Conservation (phyloP, 2,329 filamentous ascomycete species). For the Cytospora schulzeri region DNA sequence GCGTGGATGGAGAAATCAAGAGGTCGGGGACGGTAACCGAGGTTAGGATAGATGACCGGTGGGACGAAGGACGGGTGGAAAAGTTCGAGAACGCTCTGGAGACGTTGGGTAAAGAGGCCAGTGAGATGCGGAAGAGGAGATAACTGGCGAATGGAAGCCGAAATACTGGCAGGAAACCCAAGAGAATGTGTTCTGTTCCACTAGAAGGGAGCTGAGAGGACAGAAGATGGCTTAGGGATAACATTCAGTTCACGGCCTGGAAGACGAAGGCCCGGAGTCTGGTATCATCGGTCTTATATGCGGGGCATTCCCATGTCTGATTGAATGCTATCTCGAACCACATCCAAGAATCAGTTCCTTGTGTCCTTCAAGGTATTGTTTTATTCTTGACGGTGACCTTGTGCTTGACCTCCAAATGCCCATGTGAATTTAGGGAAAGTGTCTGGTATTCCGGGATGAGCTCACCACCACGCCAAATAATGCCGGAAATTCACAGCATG, state of each 20-base stretch:
- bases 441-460: too few species aligned
- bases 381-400: background rate
- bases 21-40: slow-evolving; percentile 50
- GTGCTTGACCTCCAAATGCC: too few species aligned
- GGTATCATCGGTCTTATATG: background rate
- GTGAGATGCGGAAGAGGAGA: slow-evolving; percentile 33
- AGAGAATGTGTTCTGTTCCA: background rate
- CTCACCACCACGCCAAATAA: too few species aligned
- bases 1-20: slow-evolving; percentile 38
- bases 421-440: too few species aligned
- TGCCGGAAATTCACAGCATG: too few species aligned
- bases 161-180: background rate
- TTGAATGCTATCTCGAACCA: too few species aligned
- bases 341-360: too few species aligned
- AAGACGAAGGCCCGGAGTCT: background rate
- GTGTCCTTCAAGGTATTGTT: too few species aligned
- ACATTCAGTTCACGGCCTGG: background rate
- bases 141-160: background rate
- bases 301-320: background rate
- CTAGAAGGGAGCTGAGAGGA: background rate
- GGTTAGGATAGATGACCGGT: slow-evolving; percentile 47
- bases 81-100: slow-evolving; percentile 61
- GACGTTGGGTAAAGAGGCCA: slow-evolving; percentile 63
- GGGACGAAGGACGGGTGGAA: slow-evolving; percentile 49
- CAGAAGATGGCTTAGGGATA: background rate